Percentiles rank a stretch among this genome's conserved stretches.
phyloP scores from a whole-genome alignment of 345 rosid species.

The Moricandia moricandioides region DNA sequence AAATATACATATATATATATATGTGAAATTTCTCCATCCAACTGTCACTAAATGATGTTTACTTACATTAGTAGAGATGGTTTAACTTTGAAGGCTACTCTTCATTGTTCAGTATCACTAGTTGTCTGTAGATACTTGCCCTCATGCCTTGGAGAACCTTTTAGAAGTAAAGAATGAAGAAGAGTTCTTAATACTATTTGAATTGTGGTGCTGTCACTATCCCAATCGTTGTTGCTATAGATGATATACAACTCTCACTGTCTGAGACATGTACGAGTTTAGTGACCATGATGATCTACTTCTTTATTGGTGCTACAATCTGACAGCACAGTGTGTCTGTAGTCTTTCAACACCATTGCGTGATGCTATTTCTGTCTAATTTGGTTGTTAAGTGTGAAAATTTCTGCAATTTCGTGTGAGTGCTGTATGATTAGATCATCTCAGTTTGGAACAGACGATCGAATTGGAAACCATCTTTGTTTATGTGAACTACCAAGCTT shows the following conservation, averaged over 20 bases:
- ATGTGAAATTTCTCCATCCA: too few relatives aligned
- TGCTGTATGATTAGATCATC: slow-evolving; percentile 8
- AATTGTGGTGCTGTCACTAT: background rate
- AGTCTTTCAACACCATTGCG: background rate
- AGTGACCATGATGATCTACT: background rate
- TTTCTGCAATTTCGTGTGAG: background rate
- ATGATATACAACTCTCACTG: background rate
- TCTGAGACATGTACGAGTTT: background rate
- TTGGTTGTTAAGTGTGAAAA: background rate
- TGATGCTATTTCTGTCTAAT: background rate
- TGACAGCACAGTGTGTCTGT: too few relatives aligned
- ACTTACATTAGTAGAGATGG: too few relatives aligned
- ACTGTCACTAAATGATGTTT: too few relatives aligned
- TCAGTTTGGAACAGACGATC: background rate
- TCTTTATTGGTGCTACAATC: too few relatives aligned
- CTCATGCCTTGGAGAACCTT: too few relatives aligned
- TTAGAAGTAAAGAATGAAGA: too few relatives aligned
- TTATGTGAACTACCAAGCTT: background rate
- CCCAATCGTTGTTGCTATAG: background rate
- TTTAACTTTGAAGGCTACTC: too few relatives aligned
- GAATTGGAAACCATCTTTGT: background rate
- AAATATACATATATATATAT: too few relatives aligned
- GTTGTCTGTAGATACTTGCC: too few relatives aligned
- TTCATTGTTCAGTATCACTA: too few relatives aligned
- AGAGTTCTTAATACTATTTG: background rate